A percentile compares a stretch with the other conserved stretches of the same genome.
These are phyloP conservation scores for Skeletonema costatum DNA, from an alignment of 108 stramenopile genomes.

Conservation along the genomic window DNA sequence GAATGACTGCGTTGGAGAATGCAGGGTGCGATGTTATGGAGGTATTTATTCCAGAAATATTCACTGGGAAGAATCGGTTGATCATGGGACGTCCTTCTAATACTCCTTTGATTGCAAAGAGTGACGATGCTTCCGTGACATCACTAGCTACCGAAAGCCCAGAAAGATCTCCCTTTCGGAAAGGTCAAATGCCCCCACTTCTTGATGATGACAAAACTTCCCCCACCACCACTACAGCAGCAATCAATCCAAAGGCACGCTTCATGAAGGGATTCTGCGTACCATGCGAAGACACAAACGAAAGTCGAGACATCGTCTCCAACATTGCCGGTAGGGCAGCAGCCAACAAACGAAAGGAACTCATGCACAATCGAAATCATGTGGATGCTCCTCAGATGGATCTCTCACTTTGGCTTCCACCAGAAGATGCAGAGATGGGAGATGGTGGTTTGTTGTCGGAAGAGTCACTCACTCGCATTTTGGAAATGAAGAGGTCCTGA, in stretches of 20 bases:
- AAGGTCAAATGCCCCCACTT: conserved; percentile 30
- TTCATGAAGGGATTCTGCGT: conserved; percentile 48
- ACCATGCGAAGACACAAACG: conserved; percentile 46
- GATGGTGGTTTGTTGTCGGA: neutral
- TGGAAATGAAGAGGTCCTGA: neutral
- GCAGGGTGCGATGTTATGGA: conserved; percentile 50
- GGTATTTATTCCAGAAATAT: conserved; percentile 44
- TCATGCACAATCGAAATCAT: conserved; percentile 44
- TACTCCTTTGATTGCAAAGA: neutral
- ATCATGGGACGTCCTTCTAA: conserved; percentile 46
- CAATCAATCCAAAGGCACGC: conserved; percentile 23
- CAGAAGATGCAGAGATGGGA: neutral
- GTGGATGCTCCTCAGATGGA: conserved; percentile 27
- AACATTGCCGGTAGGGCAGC: conserved; percentile 49
- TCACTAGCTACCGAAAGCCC: neutral
- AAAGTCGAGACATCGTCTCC: conserved; percentile 17
- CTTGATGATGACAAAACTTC: neutral
- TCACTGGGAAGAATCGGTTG: conserved; percentile 66
- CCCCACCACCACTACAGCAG: neutral
- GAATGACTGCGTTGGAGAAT: conserved; percentile 48
- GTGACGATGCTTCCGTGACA: neutral
- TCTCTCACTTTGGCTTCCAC: conserved; percentile 47
- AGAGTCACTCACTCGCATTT: conserved; percentile 1
- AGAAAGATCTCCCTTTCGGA: neutral
- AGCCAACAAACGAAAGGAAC: conserved; percentile 38